Evolutionary conservation across 2,329 filamentous ascomycete species (phyloP).

Genomic region (Sordariomycetes sp.): DNA sequence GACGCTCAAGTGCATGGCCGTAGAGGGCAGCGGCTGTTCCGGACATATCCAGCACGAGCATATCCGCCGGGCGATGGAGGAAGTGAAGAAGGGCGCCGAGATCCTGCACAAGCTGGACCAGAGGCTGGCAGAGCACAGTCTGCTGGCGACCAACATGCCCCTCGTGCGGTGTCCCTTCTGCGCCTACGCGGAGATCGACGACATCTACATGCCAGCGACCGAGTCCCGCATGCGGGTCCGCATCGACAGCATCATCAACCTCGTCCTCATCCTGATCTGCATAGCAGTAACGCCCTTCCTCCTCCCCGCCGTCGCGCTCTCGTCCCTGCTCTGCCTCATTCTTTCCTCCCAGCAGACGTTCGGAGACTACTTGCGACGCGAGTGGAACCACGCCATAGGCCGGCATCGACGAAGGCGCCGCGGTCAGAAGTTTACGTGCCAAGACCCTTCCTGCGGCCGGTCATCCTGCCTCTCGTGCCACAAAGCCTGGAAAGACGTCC

Average conservation of each 20-base stretch:
- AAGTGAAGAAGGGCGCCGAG: conserved; percentile 61
- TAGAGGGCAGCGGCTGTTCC: conserved; percentile 58
- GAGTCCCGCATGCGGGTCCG: conserved; percentile 49
- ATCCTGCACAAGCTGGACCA: conserved; percentile 69
- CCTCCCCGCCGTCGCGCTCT: conserved; percentile 39
- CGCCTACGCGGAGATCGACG: conserved; percentile 81
- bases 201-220: conserved; percentile 53
- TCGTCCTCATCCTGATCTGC: conserved; percentile 41
- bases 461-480: conserved; percentile 73
- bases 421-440: conserved; percentile 71
- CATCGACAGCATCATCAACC: conserved; percentile 35
- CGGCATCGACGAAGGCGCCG: conserved; percentile 63
- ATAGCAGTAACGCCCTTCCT: conserved; percentile 47
- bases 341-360: conserved; percentile 32
- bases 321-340: conserved; percentile 33
- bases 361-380: conserved; percentile 27
- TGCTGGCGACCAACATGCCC: conserved; percentile 64
- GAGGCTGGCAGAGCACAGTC: conserved; percentile 65
- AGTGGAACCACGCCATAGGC: conserved; percentile 51
- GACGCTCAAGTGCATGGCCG: conserved; percentile 76
- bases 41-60: conserved; percentile 64
- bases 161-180: conserved; percentile 86
- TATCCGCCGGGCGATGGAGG: conserved; percentile 62
- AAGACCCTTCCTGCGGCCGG: conserved; percentile 56
- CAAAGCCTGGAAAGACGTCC: conserved; percentile 79